Evolutionary conservation across 495 filamentous ascomycete genomes (phyloP), one percentile per base, ranked within the genome.

Genomic region (Xylaria flabelliformis): DNA sequence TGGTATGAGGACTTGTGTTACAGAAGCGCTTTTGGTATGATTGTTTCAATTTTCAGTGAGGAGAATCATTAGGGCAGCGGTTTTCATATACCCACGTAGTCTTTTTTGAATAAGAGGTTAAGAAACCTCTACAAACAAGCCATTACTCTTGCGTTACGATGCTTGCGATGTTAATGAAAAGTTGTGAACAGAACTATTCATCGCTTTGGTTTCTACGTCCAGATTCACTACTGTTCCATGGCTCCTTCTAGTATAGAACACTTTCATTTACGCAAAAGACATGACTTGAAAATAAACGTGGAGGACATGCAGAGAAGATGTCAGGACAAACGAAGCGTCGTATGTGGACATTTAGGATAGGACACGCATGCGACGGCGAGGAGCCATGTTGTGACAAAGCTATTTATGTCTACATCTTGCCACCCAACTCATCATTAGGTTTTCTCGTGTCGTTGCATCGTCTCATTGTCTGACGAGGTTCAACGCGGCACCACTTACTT

Each of bases 11-110:
- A 15, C 51, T 34, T 15, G n/a, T 59, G 21, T 19, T 48, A 15
- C 26, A 46, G 21, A n/a, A 24, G 34, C 24, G 39, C 21, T 61
- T 39, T 10, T 42, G 21, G 9, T 46, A 68, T 19, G 32, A 39
- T 32, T 13, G 48, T 69, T 59, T 67, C 5, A 13, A 15, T 32
- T 44, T 64, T 53, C 29, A 21, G 53, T n/a, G 1, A 19, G 24
- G 67, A n/a, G 56, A 24, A 42, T 42, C 53, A 34, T 41, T 29
- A 21, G 5, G 24, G n/a, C n/a, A 41, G 19, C 46, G 17, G 5
- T 61, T 61, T 51, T 70, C 59, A 41, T 70, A 63, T 70, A 61
- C 53, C 53, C 58, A 41, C 32, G 32, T 59, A 41, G 68, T 44
- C 55, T 53, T 5, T 41, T 53, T 51, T 56, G 2, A 61, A 21